Evolutionary conservation across 495 filamentous ascomycete genomes (phyloP), one percentile per base, ranked within the genome.

Genomic region (Cairneyella variabilis): DNA sequence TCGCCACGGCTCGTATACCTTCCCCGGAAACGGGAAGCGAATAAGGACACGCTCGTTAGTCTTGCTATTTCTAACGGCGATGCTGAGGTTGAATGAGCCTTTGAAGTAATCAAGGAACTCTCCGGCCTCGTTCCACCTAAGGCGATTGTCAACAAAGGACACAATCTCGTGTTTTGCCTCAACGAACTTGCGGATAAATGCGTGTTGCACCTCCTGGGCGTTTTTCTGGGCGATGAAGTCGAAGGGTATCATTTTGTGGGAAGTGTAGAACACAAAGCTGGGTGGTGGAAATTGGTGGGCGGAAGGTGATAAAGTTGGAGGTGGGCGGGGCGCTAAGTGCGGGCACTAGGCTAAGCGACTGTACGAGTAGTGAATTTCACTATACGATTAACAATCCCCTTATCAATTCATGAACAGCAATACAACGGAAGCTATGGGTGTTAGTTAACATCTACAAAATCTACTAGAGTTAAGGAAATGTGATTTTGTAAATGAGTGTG

Each of bases 41-140:
- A 63, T 63, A 49, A 63, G 12, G 34, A 41, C 57, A 40, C 49
- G 18, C 43, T 52, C 27, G 11, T 51, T 27, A 30, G 39, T 53
- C n/a, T 49, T 38, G 49, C 38, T 45, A 46, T 44, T 44, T 48
- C 46, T 55, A 46, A 65, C 41, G 44, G 45, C 46, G 52, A 65
- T 38, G 52, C 64, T 59, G 20, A 65, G 54, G 60, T 67, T 67
- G 52, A 67, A 67, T 17, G 62, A 67, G 49, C 64, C 64, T 45
- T 64, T 62, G 11, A 63, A 57, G 49, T 56, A 64, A 38, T 45
- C 28, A 60, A 58, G 26, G 45, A 65, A 65, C 53, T 65, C 60
- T 48, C 56, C 62, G 9, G 52, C 48, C 37, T 42, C 45, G 16
- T 57, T 47, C 23, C 59, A 51, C 16, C 43, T 32, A 34, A 51